Base-by-base conservation (phyloP, 1,139 yeast species). In the Scheffersomyces cryptocercus region DNA sequence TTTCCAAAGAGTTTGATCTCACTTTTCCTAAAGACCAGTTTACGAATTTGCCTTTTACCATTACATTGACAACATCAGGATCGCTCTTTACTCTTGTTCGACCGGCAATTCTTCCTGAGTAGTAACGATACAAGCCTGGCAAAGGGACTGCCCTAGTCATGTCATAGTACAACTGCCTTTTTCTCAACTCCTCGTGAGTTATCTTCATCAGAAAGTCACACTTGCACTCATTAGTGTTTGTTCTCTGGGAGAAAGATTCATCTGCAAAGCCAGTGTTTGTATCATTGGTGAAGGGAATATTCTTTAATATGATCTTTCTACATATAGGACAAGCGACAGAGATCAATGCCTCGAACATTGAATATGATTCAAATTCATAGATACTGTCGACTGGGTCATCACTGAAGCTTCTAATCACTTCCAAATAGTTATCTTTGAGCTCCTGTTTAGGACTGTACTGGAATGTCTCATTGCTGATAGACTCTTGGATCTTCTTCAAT, bases 121-220 rank as follows among this genome's bases (percentile, higher is more conserved):
- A 53, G 39, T 44, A 46, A 24, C 43, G 40, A 40, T 43, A 52
- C 8, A 49, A 37, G 3, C 53, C 53, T 12, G 58, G 59, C 14
- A 60, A 38, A 3, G 53, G 47, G 4, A 38, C 29, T 2, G 36
- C 34, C 3, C 32, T 13, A 6, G 36, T 39, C n/a, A 46, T 39
- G 39, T 64, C 69, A 10, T 58, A 51, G 44, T 51, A 50, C 12
- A 66, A 42, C 36, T 58, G 62, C 13, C 67, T 45, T 20, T 50
- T 55, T 15, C 61, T 41, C 28, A 63, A 46, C 10, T 49, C 51
- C 6, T 56, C 55, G 39, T 62, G 65, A 34, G 48, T 51, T n/a
- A 53, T 38, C n/a, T 12, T 28, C 1, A 10, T 16, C 2, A 29
- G 35, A 28, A 42, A 35, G 6, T 35, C 42, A 38, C 51, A 49